Conservation (phyloP, 148 eudicot species). For the Polygonum aviculare region DNA sequence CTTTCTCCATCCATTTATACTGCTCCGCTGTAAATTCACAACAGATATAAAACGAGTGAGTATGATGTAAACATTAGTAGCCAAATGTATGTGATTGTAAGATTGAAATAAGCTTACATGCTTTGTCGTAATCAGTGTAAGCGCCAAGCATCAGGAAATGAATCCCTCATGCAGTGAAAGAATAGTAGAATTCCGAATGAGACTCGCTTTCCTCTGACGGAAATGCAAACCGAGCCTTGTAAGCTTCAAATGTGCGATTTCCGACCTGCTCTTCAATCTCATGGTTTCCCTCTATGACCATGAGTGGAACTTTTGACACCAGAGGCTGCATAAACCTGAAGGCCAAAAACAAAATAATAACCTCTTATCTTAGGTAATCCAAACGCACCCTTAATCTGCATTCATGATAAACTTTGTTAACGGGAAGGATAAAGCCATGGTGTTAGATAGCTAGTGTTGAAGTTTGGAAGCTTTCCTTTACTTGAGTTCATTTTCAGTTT, state of each 20-base stretch:
- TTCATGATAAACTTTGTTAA: background rate
- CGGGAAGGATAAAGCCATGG: too few species aligned
- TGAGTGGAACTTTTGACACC: slow-evolving; percentile 71
- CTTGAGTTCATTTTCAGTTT: too few species aligned
- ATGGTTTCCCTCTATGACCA: slow-evolving; percentile 97
- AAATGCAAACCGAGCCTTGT: slow-evolving; percentile 87
- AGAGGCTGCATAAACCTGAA: slow-evolving; percentile 79
- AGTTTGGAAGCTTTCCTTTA: too few species aligned
- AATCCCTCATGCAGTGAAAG: slow-evolving; percentile 92
- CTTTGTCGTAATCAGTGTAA: slow-evolving; percentile 66
- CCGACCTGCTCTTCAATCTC: slow-evolving; percentile 77
- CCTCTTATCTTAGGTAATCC: too few species aligned
- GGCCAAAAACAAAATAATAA: background rate
- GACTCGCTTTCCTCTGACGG: slow-evolving; percentile 85
- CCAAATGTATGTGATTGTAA: background rate
- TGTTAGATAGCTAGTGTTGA: too few species aligned
- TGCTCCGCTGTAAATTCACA: slow-evolving; percentile 50
- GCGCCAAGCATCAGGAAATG: slow-evolving; percentile 89
- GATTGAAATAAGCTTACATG: slow-evolving; percentile 35
- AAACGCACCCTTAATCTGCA: background rate
- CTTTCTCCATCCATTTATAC: slow-evolving; percentile 86
- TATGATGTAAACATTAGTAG: background rate
- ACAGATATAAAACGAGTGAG: background rate
- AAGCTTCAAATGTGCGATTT: slow-evolving; percentile 64
- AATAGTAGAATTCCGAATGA: slow-evolving; percentile 76